phyloP scores from a whole-genome alignment of 148 eudicot genomes.

The Polygonum maritimum region DNA sequence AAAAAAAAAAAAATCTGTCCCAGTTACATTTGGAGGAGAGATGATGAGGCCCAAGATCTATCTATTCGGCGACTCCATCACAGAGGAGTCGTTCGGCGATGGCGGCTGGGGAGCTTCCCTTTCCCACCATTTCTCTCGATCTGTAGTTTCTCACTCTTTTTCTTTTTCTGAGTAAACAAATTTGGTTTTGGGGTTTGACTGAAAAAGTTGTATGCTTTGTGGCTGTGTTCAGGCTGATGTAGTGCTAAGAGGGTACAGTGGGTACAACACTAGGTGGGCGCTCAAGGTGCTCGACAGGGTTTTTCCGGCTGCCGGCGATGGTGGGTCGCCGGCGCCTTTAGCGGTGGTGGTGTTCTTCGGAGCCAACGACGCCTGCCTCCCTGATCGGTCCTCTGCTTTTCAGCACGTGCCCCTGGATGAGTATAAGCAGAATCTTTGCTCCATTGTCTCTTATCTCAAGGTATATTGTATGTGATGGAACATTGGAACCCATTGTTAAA shows the following conservation, averaged over 20 bases:
- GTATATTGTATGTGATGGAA: slow-evolving; percentile 24
- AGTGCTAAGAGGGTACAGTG: slow-evolving; percentile 78
- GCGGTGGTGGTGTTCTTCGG: slow-evolving; percentile 83
- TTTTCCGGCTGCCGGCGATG: slow-evolving; percentile 31
- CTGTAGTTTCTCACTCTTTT: slow-evolving; percentile 28
- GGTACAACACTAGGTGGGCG: slow-evolving; percentile 91
- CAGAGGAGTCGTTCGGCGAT: slow-evolving; percentile 56
- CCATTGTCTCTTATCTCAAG: slow-evolving; percentile 54
- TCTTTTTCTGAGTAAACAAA: not conserved
- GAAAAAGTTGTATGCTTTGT: not conserved
- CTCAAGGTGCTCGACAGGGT: slow-evolving; percentile 47
- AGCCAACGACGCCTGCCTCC: slow-evolving; percentile 71
- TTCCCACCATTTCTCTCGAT: slow-evolving; percentile 64
- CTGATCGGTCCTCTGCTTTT: slow-evolving; percentile 42
- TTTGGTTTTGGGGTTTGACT: slow-evolving; percentile 3
- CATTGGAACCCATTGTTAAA: not conserved
- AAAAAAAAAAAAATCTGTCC: no score
- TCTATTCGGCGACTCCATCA: slow-evolving; percentile 85
- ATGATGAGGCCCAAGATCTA: slow-evolving; percentile 69
- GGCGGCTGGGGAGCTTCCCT: slow-evolving; percentile 90
- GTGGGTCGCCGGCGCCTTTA: slow-evolving; percentile 28
- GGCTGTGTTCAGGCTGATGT: slow-evolving; percentile 49
- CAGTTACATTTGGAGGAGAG: not conserved
- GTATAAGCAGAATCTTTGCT: slow-evolving; percentile 48
- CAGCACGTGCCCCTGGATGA: slow-evolving; percentile 88